Conservation (phyloP, 2,329 filamentous ascomycete species). For the Alternaria sp. region DNA sequence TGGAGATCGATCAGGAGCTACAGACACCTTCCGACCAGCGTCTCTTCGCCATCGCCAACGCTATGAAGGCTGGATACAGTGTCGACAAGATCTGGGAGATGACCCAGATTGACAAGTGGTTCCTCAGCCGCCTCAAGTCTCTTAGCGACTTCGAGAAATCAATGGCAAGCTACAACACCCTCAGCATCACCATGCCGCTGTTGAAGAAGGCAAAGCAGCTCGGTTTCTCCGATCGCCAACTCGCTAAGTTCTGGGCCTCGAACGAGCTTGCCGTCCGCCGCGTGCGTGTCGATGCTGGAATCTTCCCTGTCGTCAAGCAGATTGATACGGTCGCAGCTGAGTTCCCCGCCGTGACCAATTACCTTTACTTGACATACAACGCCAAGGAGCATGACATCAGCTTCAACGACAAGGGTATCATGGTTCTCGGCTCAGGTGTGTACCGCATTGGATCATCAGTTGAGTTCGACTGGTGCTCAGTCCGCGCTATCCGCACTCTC, state of each 20-base stretch:
- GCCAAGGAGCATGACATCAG: constrained; percentile 82
- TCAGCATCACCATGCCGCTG: constrained; percentile 69
- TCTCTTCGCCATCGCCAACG: constrained; percentile 96
- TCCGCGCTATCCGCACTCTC: constrained; percentile 90
- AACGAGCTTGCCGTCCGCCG: constrained; percentile 91
- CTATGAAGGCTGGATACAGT: constrained; percentile 92
- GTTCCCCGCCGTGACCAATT: constrained; percentile 94
- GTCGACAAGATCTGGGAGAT: constrained; percentile 98
- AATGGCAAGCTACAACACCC: constrained; percentile 75
- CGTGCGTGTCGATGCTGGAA: constrained; percentile 82
- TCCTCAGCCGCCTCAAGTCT: constrained; percentile 89
- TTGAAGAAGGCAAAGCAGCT: constrained; percentile 89
- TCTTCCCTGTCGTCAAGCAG: constrained; percentile 93
- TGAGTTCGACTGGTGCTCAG: constrained; percentile 99
- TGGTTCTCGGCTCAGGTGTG: constrained; percentile 95
- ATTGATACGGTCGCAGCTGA: constrained; percentile 98
- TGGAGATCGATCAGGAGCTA: constrained; percentile 95
- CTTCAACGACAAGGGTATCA: constrained; percentile 91
- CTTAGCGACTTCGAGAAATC: constrained; percentile 87
- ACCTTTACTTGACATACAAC: constrained; percentile 96
- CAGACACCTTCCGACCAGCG: constrained; percentile 98
- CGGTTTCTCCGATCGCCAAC: constrained; percentile 91
- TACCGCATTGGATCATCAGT: constrained; percentile 98
- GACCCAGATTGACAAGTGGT: constrained; percentile 99
- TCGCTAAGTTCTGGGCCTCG: constrained; percentile 93